These are phyloP conservation scores for Ogataea thermomethanolica DNA, from an alignment of 805 yeast species.

Conservation along the genomic window DNA sequence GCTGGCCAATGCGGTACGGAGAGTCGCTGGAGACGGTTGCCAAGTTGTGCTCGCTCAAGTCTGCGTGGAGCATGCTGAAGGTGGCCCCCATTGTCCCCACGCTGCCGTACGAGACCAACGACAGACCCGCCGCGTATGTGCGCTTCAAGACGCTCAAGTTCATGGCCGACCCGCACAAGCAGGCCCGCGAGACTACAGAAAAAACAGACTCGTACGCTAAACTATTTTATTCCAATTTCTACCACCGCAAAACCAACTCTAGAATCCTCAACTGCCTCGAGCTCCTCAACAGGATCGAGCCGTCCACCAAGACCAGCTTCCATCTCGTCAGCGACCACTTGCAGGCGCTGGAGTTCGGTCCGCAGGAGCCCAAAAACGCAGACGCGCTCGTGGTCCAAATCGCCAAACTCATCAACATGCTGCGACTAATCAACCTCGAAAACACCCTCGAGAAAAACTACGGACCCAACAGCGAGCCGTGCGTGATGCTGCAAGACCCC, in stretches of 20 bases:
- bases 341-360: conserved; percentile 15
- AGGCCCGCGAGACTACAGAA: not conserved
- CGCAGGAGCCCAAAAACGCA: conserved; percentile 1
- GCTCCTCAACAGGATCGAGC: conserved; percentile 13
- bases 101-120: conserved; percentile 1
- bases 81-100: conserved; percentile 5
- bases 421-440: conserved; percentile 20
- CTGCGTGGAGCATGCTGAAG: conserved; percentile 5
- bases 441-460: conserved; percentile 17
- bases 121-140: not conserved
- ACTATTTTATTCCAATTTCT: conserved; percentile 13
- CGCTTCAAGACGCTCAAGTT: conserved; percentile 10
- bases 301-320: conserved; percentile 1
- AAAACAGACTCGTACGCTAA: conserved; percentile 14
- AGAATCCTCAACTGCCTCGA: conserved; percentile 13
- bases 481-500: conserved; percentile 19
- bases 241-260: conserved; percentile 17
- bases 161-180: not conserved
- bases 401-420: conserved; percentile 15
- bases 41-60: conserved; percentile 3
- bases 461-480: conserved; percentile 19
- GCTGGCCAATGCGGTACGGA: not conserved
- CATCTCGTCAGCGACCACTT: conserved; percentile 14
- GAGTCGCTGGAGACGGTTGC: not conserved
- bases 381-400: conserved; percentile 6